Percentiles rank a stretch among this genome's conserved stretches.
Conservation (phyloP, 345 rosid genomes). For the Eutrema heterophyllum region DNA sequence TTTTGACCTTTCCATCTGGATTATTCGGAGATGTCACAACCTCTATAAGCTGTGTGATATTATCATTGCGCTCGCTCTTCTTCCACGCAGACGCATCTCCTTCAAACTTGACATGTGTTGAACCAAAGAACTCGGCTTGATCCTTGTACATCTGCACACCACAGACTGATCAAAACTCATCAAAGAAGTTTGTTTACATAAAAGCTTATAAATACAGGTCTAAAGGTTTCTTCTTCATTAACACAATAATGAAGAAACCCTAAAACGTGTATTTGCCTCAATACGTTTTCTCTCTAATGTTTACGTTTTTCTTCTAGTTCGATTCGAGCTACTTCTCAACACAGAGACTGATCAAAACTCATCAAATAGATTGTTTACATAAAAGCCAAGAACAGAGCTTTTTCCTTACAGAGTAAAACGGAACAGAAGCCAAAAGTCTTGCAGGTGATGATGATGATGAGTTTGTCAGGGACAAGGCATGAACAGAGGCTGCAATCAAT, state of each 20-base stretch:
- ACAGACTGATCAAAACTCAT: not conserved
- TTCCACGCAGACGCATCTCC: slow-evolving; percentile 44
- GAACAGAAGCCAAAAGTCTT: slow-evolving; percentile 45
- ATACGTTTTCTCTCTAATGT: no score
- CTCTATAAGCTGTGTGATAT: slow-evolving; percentile 37
- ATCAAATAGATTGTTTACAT: not conserved
- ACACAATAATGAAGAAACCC: no score
- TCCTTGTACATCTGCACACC: slow-evolving; percentile 32
- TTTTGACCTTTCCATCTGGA: slow-evolving; percentile 59
- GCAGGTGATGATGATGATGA: slow-evolving; percentile 39
- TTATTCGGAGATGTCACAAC: slow-evolving; percentile 78
- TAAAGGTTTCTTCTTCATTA: no score
- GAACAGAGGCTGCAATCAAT: slow-evolving; percentile 61
- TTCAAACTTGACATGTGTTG: slow-evolving; percentile 32
- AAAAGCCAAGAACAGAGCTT: not conserved
- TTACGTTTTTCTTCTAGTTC: no score
- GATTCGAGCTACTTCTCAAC: no score
- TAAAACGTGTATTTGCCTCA: no score
- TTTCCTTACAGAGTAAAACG: slow-evolving; percentile 48
- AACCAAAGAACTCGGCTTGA: slow-evolving; percentile 45
- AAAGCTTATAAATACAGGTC: no score
- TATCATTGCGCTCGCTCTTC: slow-evolving; percentile 28
- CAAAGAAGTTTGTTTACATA: not conserved
- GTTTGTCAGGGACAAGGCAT: slow-evolving; percentile 43
- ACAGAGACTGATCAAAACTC: not conserved